Evolutionary conservation across 177 flowering plant genomes (phyloP).

Genomic region (Vitis hybrid): DNA sequence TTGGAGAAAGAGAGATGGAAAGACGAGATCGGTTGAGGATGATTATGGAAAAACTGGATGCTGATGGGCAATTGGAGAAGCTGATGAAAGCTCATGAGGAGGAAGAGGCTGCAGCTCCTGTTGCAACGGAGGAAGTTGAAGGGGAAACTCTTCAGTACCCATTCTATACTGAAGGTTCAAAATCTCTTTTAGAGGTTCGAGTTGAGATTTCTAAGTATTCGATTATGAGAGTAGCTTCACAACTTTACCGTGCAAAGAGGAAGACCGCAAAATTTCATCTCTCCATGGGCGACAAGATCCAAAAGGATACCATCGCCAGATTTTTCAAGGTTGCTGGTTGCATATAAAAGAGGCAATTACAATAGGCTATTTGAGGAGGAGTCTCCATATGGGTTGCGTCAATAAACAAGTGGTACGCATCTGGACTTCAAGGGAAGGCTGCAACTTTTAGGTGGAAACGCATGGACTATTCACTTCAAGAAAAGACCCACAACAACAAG

Average conservation of each 20-base stretch:
- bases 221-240: slow-evolving; percentile 55
- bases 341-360: too few relatives aligned
- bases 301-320: too few relatives aligned
- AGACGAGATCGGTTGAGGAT: slow-evolving; percentile 77
- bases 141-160: slow-evolving; percentile 57
- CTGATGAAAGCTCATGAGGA: slow-evolving; percentile 91
- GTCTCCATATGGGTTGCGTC: too few relatives aligned
- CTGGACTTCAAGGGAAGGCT: too few relatives aligned
- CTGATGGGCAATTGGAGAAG: slow-evolving; percentile 87
- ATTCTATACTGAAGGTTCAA: slow-evolving; percentile 89
- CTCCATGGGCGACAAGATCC: too few relatives aligned
- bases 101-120: slow-evolving; percentile 66
- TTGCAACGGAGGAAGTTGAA: slow-evolving; percentile 26
- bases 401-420: too few relatives aligned
- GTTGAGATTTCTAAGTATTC: slow-evolving; percentile 72
- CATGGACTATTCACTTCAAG: too few relatives aligned
- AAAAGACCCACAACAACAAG: too few relatives aligned
- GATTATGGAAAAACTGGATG: slow-evolving; percentile 82
- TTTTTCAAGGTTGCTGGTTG: too few relatives aligned
- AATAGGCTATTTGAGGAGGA: too few relatives aligned
- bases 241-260: slow-evolving; percentile 70
- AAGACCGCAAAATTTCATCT: slow-evolving; percentile 18
- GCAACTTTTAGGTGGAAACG: too few relatives aligned
- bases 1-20: slow-evolving; percentile 97
- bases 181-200: slow-evolving; percentile 65